These are phyloP conservation scores for Polysphondylium violaceum DNA, from an alignment of 78 protist species.

Conservation along the genomic window DNA sequence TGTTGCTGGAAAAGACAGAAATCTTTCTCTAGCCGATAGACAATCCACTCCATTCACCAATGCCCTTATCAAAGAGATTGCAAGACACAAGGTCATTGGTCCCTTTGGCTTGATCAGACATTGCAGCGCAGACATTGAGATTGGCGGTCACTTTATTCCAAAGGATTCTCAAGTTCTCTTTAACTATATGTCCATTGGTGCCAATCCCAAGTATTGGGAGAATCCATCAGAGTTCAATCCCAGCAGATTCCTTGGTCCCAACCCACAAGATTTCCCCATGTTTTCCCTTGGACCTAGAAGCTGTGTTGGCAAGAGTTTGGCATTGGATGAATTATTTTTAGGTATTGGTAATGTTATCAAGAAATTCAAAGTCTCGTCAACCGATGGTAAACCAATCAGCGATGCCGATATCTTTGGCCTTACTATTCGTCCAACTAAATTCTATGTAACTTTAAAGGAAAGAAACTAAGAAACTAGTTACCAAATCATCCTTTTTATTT, in stretches of 20 bases:
- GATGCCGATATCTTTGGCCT: background rate
- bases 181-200: background rate
- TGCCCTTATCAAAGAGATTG: slow-evolving; percentile 19
- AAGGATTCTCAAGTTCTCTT: slow-evolving; percentile 1
- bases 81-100: background rate
- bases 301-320: background rate
- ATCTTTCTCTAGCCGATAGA: background rate
- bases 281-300: slow-evolving; percentile 8
- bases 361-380: background rate
- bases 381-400: background rate
- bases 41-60: slow-evolving; percentile 3
- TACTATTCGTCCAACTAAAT: too few species aligned
- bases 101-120: slow-evolving; percentile 15
- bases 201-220: background rate
- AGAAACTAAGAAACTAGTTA: too few species aligned
- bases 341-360: background rate
- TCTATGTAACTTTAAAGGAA: too few species aligned
- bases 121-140: background rate
- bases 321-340: background rate
- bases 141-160: slow-evolving; percentile 26
- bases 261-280: background rate
- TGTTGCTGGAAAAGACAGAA: background rate
- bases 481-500: too few species aligned
- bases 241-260: slow-evolving; percentile 9
- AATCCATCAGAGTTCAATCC: slow-evolving; percentile 31